These are phyloP conservation scores for Quercus aquifolioides DNA, from an alignment of 306 rosid genomes.

Conservation along the genomic window DNA sequence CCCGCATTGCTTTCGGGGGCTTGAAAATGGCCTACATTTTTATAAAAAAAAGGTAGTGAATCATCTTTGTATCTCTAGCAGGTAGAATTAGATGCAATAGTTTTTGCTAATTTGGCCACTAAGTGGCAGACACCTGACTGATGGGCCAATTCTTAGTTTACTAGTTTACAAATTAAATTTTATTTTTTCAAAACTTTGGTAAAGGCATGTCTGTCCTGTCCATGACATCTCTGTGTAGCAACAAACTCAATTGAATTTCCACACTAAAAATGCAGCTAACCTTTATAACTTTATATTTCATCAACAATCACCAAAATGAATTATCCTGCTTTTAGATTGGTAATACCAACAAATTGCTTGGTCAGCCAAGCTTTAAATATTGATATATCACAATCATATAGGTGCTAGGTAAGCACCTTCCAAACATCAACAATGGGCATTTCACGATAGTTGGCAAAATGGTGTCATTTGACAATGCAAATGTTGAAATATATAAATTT, in stretches of 20 bases:
- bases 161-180: neutral
- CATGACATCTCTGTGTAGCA: neutral
- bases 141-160: neutral
- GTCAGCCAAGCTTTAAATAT: too few relatives aligned
- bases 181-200: neutral
- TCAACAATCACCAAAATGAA: neutral
- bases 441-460: too few relatives aligned
- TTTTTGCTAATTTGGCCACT: too few relatives aligned
- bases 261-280: conserved; percentile 7
- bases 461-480: too few relatives aligned
- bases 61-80: conserved; percentile 10
- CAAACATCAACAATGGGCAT: too few relatives aligned
- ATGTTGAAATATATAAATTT: neutral
- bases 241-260: neutral
- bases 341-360: too few relatives aligned
- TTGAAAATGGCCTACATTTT: conserved; percentile 57
- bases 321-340: too few relatives aligned
- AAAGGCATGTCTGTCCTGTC: neutral
- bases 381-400: too few relatives aligned
- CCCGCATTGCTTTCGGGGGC: conserved; percentile 76
- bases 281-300: neutral
- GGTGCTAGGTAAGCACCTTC: too few relatives aligned
- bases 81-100: conserved; percentile 9
- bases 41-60: conserved; percentile 9
- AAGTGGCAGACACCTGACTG: neutral